Conservation (phyloP, 495 filamentous ascomycete species). For the Trichoderma asperelloides region DNA sequence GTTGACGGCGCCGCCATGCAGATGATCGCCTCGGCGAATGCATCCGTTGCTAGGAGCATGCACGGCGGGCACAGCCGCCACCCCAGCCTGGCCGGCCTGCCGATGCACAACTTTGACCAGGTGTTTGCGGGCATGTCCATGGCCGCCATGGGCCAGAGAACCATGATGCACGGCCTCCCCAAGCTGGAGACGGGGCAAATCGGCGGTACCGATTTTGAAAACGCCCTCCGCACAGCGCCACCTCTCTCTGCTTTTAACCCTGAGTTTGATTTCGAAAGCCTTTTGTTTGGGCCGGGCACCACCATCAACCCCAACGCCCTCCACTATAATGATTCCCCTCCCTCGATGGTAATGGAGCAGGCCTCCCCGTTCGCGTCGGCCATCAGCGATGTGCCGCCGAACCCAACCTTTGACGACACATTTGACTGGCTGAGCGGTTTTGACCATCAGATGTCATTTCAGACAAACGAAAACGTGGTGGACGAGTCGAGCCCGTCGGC, state of each 20-base stretch:
- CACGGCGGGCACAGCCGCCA: slow-evolving; percentile 51
- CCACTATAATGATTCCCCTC: slow-evolving; percentile 81
- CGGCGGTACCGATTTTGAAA: slow-evolving; percentile 45
- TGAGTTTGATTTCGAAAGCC: slow-evolving; percentile 66
- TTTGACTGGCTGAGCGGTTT: slow-evolving; percentile 86
- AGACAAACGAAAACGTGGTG: slow-evolving; percentile 64
- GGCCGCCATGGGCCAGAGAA: slow-evolving; percentile 53
- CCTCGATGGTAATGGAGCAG: slow-evolving; percentile 60
- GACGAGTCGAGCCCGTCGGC: slow-evolving; percentile 93
- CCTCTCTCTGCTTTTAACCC: slow-evolving; percentile 58
- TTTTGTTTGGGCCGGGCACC: slow-evolving; percentile 55
- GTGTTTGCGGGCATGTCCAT: slow-evolving; percentile 62
- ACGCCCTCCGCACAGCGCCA: slow-evolving; percentile 71
- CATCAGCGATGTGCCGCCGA: slow-evolving; percentile 48
- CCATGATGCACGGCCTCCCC: slow-evolving; percentile 56
- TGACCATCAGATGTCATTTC: slow-evolving; percentile 65
- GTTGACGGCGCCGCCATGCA: slow-evolving; percentile 70
- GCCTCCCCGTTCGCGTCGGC: slow-evolving; percentile 65
- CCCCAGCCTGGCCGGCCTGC: slow-evolving; percentile 56
- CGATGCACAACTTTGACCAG: slow-evolving; percentile 48
- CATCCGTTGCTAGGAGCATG: slow-evolving; percentile 44
- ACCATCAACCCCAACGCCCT: slow-evolving; percentile 96
- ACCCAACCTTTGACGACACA: slow-evolving; percentile 61
- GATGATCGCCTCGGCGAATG: slow-evolving; percentile 53
- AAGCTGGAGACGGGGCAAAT: slow-evolving; percentile 74